phyloP scores from a whole-genome alignment of 2,329 filamentous ascomycete species.

The Xylariaceae sp. region DNA sequence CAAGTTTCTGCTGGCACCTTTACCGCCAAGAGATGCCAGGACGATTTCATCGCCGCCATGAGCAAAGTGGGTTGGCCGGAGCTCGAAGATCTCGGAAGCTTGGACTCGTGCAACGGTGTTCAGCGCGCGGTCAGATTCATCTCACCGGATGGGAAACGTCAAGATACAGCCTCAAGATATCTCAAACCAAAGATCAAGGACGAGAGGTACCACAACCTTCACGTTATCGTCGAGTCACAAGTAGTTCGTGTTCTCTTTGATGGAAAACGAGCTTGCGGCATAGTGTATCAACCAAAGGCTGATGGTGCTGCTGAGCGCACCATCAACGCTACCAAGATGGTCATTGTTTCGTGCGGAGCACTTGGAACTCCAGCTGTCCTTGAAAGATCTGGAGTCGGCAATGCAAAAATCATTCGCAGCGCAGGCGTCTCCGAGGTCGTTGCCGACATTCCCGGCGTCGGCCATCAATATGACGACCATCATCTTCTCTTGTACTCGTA shows the following conservation, averaged over 20 bases:
- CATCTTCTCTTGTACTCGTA: constrained; percentile 48
- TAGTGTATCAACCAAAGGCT: constrained; percentile 13
- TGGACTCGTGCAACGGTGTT: constrained; percentile 36
- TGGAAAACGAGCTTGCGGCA: constrained; percentile 10
- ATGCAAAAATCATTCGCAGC: constrained; percentile 39
- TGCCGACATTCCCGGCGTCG: constrained; percentile 43
- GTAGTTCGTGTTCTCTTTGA: constrained; percentile 32
- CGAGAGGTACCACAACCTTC: constrained; percentile 44
- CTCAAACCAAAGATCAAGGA: constrained; percentile 47
- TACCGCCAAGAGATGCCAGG: constrained; percentile 36
- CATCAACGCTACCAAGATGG: constrained; percentile 45
- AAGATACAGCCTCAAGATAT: constrained; percentile 49
- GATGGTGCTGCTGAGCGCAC: neutral
- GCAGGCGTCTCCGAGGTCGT: constrained; percentile 32
- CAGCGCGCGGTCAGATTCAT: constrained; percentile 19
- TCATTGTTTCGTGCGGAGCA: constrained; percentile 37
- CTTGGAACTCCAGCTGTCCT: constrained; percentile 44
- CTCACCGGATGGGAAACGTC: constrained; percentile 41
- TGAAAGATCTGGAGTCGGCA: constrained; percentile 49
- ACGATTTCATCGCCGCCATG: constrained; percentile 48
- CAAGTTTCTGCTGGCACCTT: constrained; percentile 50
- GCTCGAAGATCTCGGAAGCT: constrained; percentile 49
- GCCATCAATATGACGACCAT: constrained; percentile 47
- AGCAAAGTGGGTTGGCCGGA: constrained; percentile 46
- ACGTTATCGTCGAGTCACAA: constrained; percentile 49